These are phyloP conservation scores for Aspergillus luchuensis DNA, from an alignment of 2,329 filamentous ascomycete genomes.

Conservation along the genomic window DNA sequence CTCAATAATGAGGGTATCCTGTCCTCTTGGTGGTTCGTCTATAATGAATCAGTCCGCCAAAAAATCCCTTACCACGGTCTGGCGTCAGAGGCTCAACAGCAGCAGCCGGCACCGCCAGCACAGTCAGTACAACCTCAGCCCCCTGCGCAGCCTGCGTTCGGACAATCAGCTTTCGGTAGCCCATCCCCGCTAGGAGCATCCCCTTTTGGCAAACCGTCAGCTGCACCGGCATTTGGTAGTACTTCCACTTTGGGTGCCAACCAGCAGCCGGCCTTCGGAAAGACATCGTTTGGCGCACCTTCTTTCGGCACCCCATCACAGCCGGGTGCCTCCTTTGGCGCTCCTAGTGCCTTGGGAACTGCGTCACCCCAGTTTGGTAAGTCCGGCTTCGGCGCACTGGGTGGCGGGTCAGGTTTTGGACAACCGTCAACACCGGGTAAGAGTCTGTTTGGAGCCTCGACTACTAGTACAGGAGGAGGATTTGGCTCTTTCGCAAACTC, in stretches of 20 bases:
- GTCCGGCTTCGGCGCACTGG: constrained; percentile 30
- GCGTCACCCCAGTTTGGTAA: constrained; percentile 37
- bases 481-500: constrained; percentile 38
- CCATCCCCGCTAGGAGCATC: constrained; percentile 33
- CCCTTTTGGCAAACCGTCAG: constrained; percentile 27
- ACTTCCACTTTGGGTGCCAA: constrained; percentile 29
- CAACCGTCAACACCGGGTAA: constrained; percentile 35
- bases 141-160: constrained; percentile 29
- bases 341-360: constrained; percentile 36
- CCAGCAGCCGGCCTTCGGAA: constrained; percentile 39
- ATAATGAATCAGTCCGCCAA: constrained; percentile 78
- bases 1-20: constrained; percentile 88
- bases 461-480: constrained; percentile 29
- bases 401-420: constrained; percentile 30
- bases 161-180: constrained; percentile 29
- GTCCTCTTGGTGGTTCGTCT: constrained; percentile 87
- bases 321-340: constrained; percentile 36
- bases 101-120: constrained; percentile 17
- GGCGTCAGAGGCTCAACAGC: constrained; percentile 36
- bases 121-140: constrained; percentile 19
- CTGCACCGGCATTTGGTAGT: constrained; percentile 30
- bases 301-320: constrained; percentile 39
- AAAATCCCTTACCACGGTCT: constrained; percentile 74
- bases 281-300: constrained; percentile 30
- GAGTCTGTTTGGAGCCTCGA: constrained; percentile 26